Evolutionary conservation across 169 alveolate genomes (phyloP).

Genomic region (Blepharisma undulans): DNA sequence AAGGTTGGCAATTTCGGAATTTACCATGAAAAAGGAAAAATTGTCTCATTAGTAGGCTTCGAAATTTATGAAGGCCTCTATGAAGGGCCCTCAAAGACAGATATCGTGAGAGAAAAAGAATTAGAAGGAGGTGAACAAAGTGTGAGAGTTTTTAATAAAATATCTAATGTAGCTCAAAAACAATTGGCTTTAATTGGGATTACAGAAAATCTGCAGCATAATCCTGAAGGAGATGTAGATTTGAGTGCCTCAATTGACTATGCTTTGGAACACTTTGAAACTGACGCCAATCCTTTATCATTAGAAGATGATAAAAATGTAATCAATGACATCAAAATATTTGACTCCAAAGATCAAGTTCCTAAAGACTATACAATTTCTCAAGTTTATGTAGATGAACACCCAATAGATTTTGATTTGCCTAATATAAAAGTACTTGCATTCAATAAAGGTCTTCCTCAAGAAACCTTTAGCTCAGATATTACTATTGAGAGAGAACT

Average conservation of each 20-base stretch:
- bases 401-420: not conserved
- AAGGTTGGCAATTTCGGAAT: not conserved
- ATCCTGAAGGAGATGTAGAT: no score
- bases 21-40: not conserved
- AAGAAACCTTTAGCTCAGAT: no score
- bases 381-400: not conserved
- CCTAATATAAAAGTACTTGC: conserved; percentile 17
- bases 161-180: no score
- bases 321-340: not conserved
- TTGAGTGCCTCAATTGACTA: not conserved
- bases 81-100: not conserved
- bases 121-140: not conserved
- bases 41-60: not conserved
- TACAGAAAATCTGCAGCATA: no score
- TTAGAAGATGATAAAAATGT: not conserved
- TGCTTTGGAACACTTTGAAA: not conserved
- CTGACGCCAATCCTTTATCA: not conserved
- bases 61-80: not conserved
- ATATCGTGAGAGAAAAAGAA: not conserved
- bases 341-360: not conserved
- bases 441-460: not conserved
- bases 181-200: no score
- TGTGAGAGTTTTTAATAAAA: not conserved
- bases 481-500: no score
- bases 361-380: not conserved